Evolutionary conservation across 371 early-diverging fungal genomes (phyloP), one percentile per base, ranked within the genome.

Genomic region (Mucor plumbeus): DNA sequence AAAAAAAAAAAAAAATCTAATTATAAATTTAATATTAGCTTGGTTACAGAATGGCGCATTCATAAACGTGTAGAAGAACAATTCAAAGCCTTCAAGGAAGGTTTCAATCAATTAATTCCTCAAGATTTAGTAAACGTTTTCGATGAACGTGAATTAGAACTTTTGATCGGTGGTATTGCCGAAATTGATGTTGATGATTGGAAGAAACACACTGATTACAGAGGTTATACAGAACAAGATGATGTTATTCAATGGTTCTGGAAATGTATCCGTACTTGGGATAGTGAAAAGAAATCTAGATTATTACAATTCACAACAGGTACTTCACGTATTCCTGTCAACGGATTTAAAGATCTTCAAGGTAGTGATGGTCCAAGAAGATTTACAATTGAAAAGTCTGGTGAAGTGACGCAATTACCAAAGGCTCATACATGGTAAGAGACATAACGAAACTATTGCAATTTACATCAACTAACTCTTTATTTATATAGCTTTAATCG

Each of bases 171-270:
- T 31, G 99, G 99, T 69, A 83, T 99, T 71, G 94, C 97, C 7
- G 99, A 99, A 71, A 97, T 99, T 62, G 99, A 99, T 82, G 90
- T 98, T 15, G 98, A 98, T 69, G 99, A 99, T 78, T 99, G 99
- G 99, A 96, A 95, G 87, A 98, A 97, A 76, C 96, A 99, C 75
- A 97, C 99, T 15, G 97, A 97, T 73, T 99, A 99, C 75, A 85
- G 97, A 53, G 97, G 98, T 34, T 99, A 97, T 86, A 94, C 95
- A 1, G 95, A 95, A 75, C 91, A 93, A 61, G 98, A 98, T 76
- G 94, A 95, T 75, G 95, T 95, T 11, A 88, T 99, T 62, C 92
- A 94, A 72, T 96, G 96, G 96, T 99, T 99, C 89, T 99, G 99
- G 99, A 90, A 94, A 85, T 93, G 91, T 75, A 91, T 99, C 5